These are phyloP conservation scores for Sphaerobolus stellatus DNA, from an alignment of 1,284 basidiomycete genomes.

Conservation along the genomic window DNA sequence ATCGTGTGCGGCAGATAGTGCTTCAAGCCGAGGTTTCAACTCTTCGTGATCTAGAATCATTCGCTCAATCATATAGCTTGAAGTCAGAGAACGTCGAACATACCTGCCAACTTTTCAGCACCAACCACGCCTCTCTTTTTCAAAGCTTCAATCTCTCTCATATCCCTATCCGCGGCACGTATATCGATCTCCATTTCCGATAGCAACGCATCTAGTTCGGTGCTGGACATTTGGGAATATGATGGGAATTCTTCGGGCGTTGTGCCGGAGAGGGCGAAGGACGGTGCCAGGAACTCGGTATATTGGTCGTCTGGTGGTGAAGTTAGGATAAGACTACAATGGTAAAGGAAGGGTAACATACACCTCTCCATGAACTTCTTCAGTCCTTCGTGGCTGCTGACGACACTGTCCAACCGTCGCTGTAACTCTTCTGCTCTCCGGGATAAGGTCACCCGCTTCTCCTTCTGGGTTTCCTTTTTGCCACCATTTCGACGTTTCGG, in stretches of 20 bases:
- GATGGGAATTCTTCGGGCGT: slow-evolving; percentile 49
- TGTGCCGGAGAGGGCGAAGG: slow-evolving; percentile 65
- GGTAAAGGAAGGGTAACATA: slow-evolving; percentile 35
- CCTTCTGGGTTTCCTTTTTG: slow-evolving; percentile 38
- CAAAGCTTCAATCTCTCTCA: slow-evolving; percentile 69
- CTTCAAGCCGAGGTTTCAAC: slow-evolving; percentile 58
- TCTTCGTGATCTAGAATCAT: slow-evolving; percentile 53
- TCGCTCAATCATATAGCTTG: not conserved
- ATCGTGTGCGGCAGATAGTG: slow-evolving; percentile 55
- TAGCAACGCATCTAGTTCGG: slow-evolving; percentile 67
- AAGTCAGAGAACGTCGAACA: not conserved
- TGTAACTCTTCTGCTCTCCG: slow-evolving; percentile 62
- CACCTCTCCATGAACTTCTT: slow-evolving; percentile 72
- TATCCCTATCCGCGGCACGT: slow-evolving; percentile 73
- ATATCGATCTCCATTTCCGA: slow-evolving; percentile 79
- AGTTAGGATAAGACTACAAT: slow-evolving; percentile 1
- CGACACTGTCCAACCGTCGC: slow-evolving; percentile 49
- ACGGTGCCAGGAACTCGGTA: slow-evolving; percentile 65
- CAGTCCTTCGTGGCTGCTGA: slow-evolving; percentile 67
- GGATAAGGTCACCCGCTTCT: slow-evolving; percentile 42
- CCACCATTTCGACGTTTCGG: slow-evolving; percentile 37
- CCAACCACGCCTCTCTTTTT: slow-evolving; percentile 68
- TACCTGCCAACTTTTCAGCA: slow-evolving; percentile 67
- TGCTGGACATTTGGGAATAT: slow-evolving; percentile 61
- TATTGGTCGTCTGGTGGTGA: slow-evolving; percentile 63